Conservation (phyloP, 345 rosid genomes). For the Sonneratia caseolaris region DNA sequence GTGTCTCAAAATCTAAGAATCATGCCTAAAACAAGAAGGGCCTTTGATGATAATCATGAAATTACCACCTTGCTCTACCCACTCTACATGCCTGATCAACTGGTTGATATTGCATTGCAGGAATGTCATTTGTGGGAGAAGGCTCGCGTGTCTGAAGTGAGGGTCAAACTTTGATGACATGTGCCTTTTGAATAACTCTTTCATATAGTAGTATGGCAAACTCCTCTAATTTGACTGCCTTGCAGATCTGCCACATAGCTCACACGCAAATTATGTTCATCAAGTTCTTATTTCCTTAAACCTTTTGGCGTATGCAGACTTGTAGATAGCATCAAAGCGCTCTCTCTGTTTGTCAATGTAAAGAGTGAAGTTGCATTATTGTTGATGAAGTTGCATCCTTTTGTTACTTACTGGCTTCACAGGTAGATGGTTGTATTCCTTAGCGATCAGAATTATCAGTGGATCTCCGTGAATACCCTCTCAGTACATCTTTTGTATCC, state of each 20-base stretch:
- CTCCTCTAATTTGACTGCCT: neutral
- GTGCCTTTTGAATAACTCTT: neutral
- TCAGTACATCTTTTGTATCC: no score
- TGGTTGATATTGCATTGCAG: neutral
- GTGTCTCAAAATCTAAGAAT: neutral
- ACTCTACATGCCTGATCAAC: neutral
- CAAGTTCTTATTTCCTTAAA: neutral
- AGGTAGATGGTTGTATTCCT: no score
- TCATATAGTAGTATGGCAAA: neutral
- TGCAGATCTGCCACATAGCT: neutral
- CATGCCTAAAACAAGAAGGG: neutral
- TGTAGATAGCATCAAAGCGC: neutral
- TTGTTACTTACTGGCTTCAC: no score
- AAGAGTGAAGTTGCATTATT: neutral
- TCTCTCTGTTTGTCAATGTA: neutral
- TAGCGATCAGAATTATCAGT: no score
- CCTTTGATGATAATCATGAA: neutral
- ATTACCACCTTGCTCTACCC: neutral
- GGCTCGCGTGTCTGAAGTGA: slow-evolving; percentile 1
- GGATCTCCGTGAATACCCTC: no score
- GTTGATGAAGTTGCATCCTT: neutral
- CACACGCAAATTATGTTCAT: neutral
- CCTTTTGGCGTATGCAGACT: neutral
- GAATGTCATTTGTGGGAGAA: slow-evolving; percentile 10
- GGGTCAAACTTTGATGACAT: neutral